Percentiles rank a stretch among this genome's conserved stretches.
Conservation (phyloP, 257 asterid species). For the Lycium ferocissimum region DNA sequence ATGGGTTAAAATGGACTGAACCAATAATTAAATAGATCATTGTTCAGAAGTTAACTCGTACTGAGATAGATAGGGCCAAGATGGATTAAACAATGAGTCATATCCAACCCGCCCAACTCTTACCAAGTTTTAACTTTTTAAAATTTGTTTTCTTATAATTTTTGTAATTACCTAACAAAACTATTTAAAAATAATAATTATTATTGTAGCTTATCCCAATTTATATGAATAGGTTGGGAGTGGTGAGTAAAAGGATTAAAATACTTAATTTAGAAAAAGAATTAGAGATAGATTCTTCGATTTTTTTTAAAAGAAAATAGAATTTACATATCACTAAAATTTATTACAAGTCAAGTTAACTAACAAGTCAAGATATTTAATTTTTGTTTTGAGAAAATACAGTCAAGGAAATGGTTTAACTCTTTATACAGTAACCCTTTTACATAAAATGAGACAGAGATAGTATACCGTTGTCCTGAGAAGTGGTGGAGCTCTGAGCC, state of each 20-base stretch:
- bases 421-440: neutral
- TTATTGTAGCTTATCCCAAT: too few species aligned
- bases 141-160: neutral
- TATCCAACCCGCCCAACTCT: neutral
- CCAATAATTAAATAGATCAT: neutral
- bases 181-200: neutral
- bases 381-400: too few species aligned
- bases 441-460: neutral
- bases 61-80: neutral
- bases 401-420: neutral
- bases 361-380: neutral
- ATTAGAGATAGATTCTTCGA: neutral
- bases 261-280: neutral
- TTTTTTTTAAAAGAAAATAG: too few species aligned
- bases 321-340: too few species aligned
- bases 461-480: slow-evolving; percentile 1
- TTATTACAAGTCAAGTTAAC: neutral
- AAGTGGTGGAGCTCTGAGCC: slow-evolving; percentile 20
- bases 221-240: too few species aligned
- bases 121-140: neutral
- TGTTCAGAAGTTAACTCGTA: neutral
- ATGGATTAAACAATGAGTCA: neutral
- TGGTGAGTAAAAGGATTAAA: neutral
- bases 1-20: neutral
- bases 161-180: too few species aligned